Percentiles rank a stretch among this genome's conserved stretches.
Evolutionary conservation across 768 basidiomycete genomes (phyloP).

Genomic region (Panus rudis): DNA sequence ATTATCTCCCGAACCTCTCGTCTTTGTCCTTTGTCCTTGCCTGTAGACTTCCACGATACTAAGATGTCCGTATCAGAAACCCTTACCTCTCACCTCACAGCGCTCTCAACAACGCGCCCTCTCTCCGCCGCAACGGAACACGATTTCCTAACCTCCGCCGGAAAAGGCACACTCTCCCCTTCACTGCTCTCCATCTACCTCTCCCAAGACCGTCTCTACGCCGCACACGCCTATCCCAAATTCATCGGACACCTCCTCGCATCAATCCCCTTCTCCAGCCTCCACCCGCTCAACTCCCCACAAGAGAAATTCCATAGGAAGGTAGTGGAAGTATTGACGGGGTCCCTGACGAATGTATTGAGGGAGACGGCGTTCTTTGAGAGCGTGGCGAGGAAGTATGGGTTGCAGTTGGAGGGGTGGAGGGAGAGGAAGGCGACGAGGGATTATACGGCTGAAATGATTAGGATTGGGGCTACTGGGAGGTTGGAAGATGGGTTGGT

Average conservation of each 20-base stretch:
- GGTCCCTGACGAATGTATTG: conserved; percentile 50
- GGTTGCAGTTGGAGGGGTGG: conserved; percentile 42
- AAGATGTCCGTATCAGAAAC: too few relatives aligned
- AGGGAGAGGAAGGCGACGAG: conserved; percentile 52
- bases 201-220: conserved; percentile 69
- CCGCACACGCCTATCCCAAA: conserved; percentile 65
- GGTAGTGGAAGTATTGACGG: conserved; percentile 43
- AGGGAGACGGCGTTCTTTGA: conserved; percentile 57
- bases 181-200: conserved; percentile 54
- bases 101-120: conserved; percentile 26
- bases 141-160: conserved; percentile 53
- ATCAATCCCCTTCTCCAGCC: conserved; percentile 44
- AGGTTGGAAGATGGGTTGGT: conserved; percentile 57
- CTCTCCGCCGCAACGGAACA: conserved; percentile 48
- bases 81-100: conserved; percentile 29
- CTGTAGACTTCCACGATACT: too few relatives aligned
- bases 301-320: conserved; percentile 31
- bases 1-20: too few relatives aligned
- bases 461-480: conserved; percentile 37
- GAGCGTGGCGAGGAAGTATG: conserved; percentile 36
- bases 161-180: conserved; percentile 40
- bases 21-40: too few relatives aligned
- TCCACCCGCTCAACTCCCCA: conserved; percentile 24
- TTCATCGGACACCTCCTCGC: conserved; percentile 63
- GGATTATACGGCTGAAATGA: conserved; percentile 70